phyloP scores from a whole-genome alignment of 2,329 filamentous ascomycete genomes.

The Leptographium radiaticola region DNA sequence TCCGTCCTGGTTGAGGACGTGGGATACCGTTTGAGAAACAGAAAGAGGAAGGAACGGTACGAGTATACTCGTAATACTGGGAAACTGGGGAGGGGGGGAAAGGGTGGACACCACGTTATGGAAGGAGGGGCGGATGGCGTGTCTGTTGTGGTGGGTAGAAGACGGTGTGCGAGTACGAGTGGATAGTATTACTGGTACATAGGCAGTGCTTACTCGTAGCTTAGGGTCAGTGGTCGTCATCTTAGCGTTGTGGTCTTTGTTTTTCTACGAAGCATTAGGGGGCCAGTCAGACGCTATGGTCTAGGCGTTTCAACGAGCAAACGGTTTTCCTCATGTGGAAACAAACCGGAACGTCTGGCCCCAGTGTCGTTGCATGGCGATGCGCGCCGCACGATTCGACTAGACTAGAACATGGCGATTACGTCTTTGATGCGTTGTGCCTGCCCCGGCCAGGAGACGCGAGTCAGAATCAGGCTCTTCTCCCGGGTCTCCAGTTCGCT shows the following conservation, averaged over 20 bases:
- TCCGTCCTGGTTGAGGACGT: background rate
- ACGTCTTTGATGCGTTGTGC: too few species aligned
- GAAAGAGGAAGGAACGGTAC: background rate
- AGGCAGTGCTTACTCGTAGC: too few species aligned
- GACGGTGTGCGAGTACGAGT: background rate
- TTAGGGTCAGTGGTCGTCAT: too few species aligned
- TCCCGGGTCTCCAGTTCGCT: too few species aligned
- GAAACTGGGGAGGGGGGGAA: background rate
- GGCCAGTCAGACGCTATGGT: background rate
- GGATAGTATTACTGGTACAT: too few species aligned
- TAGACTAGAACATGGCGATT: too few species aligned
- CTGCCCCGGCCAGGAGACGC: too few species aligned
- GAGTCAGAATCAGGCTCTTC: too few species aligned
- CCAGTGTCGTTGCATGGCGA: too few species aligned
- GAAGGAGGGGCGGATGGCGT: constrained; percentile 2
- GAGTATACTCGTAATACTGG: background rate
- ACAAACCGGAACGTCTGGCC: too few species aligned
- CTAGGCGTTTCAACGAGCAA: background rate
- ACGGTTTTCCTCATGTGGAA: background rate
- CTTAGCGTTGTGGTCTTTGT: background rate
- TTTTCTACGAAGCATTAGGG: background rate
- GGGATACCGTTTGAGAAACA: background rate
- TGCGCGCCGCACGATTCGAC: too few species aligned
- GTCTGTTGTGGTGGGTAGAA: background rate
- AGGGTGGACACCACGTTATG: background rate